Base-by-base conservation (phyloP, 495 filamentous ascomycete genomes). In the Diplogelasinospora grovesii region DNA sequence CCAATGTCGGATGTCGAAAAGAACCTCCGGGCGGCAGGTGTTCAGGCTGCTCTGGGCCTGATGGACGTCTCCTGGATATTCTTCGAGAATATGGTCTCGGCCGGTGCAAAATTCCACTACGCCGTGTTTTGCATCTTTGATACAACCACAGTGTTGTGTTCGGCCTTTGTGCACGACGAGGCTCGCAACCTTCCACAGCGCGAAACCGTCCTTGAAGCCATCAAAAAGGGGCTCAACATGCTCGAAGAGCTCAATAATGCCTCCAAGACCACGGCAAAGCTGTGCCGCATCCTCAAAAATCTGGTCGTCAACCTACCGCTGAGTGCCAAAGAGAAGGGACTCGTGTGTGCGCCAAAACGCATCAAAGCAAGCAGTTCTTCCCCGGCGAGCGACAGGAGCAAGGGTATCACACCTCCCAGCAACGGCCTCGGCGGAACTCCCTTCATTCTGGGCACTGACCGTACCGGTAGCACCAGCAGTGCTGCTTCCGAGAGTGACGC, bases 71-170 rank as follows among this genome's bases (percentile, higher is more conserved):
- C 67, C 18, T 63, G 57, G 32, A 44, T 25, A 13, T 60, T 75
- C 7, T 67, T 68, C 40, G 57, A 71, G 8, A 57, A 55, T 22
- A 41, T 70, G 8, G 61, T 55, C 10, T 69, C 70, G 8, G 50
- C 57, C 4, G 67, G 69, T 32, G 64, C 65, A 18, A 71, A 68
- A 38, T 75, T 73, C 31, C 67, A 75, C 32, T 61, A 70, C 29
- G 64, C 73, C 25, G 64, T 69, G n/a, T 76, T 75, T 36, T 57
- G 66, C 30, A 59, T 74, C 10, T 75, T 77, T 34, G 69, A 76
- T 37, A 68, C 69, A 1, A 59, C 67, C 1, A 68, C 70, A 5
- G 60, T 68, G 43, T 43, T 75, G 23, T 73, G 68, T 46, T 71
- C 71, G 3, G 69, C 66, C 1, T 52, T 76, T n/a, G 57, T 73